Conservation (phyloP, 495 filamentous ascomycete genomes). For the Xanthoparmelia taractica region DNA sequence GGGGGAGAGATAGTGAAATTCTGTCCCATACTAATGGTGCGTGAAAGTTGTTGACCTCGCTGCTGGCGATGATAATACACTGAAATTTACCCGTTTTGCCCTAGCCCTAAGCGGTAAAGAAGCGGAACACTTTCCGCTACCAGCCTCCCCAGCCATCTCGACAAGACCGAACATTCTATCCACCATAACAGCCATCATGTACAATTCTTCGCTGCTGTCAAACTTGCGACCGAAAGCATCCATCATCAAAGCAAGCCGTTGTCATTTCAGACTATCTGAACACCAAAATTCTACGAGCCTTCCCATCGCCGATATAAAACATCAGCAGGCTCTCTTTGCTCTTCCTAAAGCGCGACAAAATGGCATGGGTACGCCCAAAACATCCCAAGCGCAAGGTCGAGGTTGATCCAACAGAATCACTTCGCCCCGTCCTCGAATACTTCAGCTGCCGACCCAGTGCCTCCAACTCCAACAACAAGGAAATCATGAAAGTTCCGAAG, state of each 20-base stretch:
- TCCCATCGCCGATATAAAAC: neutral
- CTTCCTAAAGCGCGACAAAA: neutral
- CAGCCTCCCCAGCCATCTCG: conserved; percentile 4
- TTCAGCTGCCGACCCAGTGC: neutral
- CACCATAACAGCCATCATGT: neutral
- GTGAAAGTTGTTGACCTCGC: no score
- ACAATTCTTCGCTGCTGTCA: neutral
- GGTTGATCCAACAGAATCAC: neutral
- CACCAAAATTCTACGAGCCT: neutral
- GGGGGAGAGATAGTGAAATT: no score
- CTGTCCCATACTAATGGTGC: no score
- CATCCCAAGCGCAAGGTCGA: neutral
- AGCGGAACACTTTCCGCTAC: neutral
- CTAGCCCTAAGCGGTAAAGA: no score
- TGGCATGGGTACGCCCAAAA: conserved; percentile 2
- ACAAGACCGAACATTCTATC: neutral
- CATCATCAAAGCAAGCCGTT: neutral
- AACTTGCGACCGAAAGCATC: neutral
- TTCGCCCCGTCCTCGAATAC: neutral
- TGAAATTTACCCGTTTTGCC: no score
- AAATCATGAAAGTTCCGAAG: neutral
- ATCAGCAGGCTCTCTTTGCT: neutral
- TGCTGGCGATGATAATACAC: no score
- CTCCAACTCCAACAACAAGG: neutral
- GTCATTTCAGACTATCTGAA: neutral